Evolutionary conservation across 129 eudicot genomes (phyloP).

Genomic region (Flaveria ramosissima): DNA sequence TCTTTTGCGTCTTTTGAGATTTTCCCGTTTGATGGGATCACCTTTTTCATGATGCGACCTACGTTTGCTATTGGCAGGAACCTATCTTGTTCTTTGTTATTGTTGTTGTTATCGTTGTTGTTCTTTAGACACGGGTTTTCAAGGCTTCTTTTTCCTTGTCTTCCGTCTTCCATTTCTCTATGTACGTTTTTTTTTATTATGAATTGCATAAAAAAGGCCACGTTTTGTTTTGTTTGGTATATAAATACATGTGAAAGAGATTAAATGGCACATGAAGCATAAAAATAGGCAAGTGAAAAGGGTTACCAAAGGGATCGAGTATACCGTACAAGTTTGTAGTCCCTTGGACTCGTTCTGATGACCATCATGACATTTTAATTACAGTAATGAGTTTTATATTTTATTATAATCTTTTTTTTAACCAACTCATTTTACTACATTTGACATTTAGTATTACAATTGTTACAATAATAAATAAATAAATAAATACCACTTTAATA

Average conservation of each 20-base stretch:
- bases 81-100: conserved; percentile 69
- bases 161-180: conserved; percentile 58
- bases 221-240: conserved; percentile 32
- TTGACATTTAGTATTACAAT: too few relatives aligned
- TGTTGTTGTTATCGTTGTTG: conserved; percentile 33
- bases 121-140: conserved; percentile 46
- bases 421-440: too few relatives aligned
- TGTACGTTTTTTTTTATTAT: conserved; percentile 24
- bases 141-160: conserved; percentile 47
- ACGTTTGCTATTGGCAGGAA: conserved; percentile 82
- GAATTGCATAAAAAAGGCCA: conserved; percentile 36
- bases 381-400: not conserved
- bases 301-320: conserved; percentile 42
- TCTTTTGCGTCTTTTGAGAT: conserved; percentile 82
- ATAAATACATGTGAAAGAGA: conserved; percentile 35
- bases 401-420: not conserved
- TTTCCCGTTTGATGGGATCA: conserved; percentile 66
- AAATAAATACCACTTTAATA: too few relatives aligned
- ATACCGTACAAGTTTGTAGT: conserved; percentile 44
- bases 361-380: conserved; percentile 18
- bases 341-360: conserved; percentile 63
- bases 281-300: conserved; percentile 57
- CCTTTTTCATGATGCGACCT: conserved; percentile 76
- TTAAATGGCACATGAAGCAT: conserved; percentile 45
- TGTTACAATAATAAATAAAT: too few relatives aligned